phyloP scores from a whole-genome alignment of 23 red algal species.

The Gracilaria gracilis region DNA sequence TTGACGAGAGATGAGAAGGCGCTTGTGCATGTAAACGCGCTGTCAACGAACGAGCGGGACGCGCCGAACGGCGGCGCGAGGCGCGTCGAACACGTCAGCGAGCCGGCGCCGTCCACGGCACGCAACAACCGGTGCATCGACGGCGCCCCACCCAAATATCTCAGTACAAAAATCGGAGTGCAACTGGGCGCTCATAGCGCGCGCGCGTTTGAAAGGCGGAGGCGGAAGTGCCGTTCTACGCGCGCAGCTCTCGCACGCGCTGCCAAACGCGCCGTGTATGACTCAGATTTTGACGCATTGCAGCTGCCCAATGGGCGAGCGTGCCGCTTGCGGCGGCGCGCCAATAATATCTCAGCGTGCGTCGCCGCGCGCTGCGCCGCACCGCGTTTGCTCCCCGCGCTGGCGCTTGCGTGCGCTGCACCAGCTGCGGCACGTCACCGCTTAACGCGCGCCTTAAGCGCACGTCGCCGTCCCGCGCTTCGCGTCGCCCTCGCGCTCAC shows the following conservation, averaged over 20 bases:
- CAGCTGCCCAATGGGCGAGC: neutral
- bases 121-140: no score
- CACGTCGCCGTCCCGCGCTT: neutral
- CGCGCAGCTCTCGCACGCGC: neutral
- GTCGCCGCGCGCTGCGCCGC: neutral
- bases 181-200: neutral
- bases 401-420: neutral
- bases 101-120: no score
- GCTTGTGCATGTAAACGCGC: no score
- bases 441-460: no score
- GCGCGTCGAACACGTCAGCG: no score
- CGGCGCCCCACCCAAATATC: neutral
- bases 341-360: conserved; percentile 6
- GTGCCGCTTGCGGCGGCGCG: neutral
- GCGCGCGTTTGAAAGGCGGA: neutral
- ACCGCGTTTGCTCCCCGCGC: neutral
- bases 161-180: neutral
- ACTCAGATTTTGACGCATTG: neutral
- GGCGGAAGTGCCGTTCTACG: neutral
- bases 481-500: neutral
- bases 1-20: neutral
- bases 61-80: no score
- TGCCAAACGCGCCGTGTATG: neutral
- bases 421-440: neutral
- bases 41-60: no score